Conservation (phyloP, 2,329 filamentous ascomycete species). For the Diaporthe citri region DNA sequence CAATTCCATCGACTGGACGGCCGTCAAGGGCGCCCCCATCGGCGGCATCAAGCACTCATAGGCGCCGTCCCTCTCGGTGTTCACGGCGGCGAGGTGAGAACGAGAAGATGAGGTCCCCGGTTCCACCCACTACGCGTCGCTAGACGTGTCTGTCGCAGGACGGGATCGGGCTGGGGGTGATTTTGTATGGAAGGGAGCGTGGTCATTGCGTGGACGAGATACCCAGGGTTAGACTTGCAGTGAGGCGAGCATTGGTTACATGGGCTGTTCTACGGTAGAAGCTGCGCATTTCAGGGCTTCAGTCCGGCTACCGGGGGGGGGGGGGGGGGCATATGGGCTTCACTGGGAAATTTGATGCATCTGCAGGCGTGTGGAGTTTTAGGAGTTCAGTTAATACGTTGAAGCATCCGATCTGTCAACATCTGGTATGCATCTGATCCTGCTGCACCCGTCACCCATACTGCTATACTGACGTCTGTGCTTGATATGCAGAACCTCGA, state of each 20-base stretch:
- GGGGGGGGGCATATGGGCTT: slow-evolving; percentile 29
- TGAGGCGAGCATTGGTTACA: slow-evolving; percentile 1
- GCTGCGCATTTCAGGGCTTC: background rate
- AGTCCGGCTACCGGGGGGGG: slow-evolving; percentile 5
- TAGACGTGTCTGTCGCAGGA: background rate
- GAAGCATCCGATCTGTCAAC: background rate
- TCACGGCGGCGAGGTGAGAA: background rate
- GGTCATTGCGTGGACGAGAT: slow-evolving; percentile 35
- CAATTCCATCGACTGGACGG: slow-evolving; percentile 89
- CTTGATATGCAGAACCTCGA: background rate
- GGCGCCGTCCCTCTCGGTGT: slow-evolving; percentile 7
- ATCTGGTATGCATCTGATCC: slow-evolving; percentile 15
- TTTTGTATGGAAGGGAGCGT: slow-evolving; percentile 3
- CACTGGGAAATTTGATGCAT: slow-evolving; percentile 33
- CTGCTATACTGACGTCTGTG: background rate
- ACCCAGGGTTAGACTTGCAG: slow-evolving; percentile 33
- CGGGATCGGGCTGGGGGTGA: background rate
- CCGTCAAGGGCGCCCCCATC: slow-evolving; percentile 87
- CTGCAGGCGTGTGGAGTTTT: slow-evolving; percentile 33
- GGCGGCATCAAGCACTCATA: slow-evolving; percentile 84
- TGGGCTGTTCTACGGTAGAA: slow-evolving; percentile 7
- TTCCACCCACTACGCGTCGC: background rate
- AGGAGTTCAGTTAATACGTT: slow-evolving; percentile 17
- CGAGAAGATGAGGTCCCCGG: background rate
- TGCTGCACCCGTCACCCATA: background rate